Evolutionary conservation across 352 stramenopile genomes (phyloP), one percentile per base, ranked within the genome.

Genomic region (Phytopythium kandeliae): DNA sequence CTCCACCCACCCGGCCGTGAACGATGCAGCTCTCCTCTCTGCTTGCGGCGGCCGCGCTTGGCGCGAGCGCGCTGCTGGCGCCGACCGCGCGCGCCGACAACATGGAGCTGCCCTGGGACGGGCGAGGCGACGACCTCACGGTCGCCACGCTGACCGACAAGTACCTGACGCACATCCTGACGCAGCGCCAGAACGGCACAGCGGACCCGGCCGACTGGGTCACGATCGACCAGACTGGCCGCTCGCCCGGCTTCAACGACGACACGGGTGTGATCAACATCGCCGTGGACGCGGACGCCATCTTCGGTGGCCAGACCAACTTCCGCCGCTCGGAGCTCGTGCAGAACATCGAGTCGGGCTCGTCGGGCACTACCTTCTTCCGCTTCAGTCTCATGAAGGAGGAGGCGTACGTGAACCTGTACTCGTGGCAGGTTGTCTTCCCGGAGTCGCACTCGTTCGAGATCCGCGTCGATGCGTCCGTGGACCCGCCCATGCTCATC

Each of bases 251-350:
- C 41, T 86, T 68, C 63, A 88, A 86, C 52, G 56, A 57, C 37
- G 77, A 88, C 62, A 80, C 69, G 51, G 74, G 74, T 35, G 70
- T 86, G 22, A 78, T 79, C 65, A 78, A 54, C 44, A 43, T 87
- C 50, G 70, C 54, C 24, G 75, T 86, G 30, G 75, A 86, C 57
- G 52, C 70, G 45, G 49, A 79, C 36, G 71, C 73, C 37, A 78
- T 84, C 46, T 87, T 84, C 57, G 58, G 62, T 6, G 62, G 55
- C 2, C 74, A 88, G 59, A 69, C 52, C 41, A 83, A 79, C 60
- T 86, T 88, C 54, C 70, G 74, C 41, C 77, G 77, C 43, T 84
- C 77, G 3, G 77, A 88, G 38, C 63, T 88, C 21, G 77, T 88
- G 52, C 77, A 86, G 60, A 64, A 79, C 35, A 51, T 88, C 17